A percentile compares a stretch with the other conserved stretches of the same genome.
Conservation (phyloP, 2,329 filamentous ascomycete genomes). For the Aspergillus intermedius region DNA sequence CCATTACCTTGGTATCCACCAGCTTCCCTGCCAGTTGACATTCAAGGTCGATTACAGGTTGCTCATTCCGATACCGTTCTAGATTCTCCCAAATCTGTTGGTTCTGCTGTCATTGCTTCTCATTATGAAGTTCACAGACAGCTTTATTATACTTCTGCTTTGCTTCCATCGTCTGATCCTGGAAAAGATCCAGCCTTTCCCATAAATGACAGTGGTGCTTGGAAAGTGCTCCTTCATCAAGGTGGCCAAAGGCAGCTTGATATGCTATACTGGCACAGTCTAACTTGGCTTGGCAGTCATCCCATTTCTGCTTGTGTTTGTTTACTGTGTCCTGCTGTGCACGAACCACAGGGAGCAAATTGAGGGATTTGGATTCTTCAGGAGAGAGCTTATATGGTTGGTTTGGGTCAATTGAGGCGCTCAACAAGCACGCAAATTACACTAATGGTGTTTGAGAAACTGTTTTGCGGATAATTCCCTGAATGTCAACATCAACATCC, state of each 20-base stretch:
- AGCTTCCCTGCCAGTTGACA: slow-evolving; percentile 11
- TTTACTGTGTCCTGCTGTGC: slow-evolving; percentile 7
- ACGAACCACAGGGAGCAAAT: slow-evolving; percentile 7
- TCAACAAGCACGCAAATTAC: slow-evolving; percentile 9
- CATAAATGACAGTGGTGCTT: slow-evolving; percentile 2
- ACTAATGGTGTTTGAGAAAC: slow-evolving; percentile 8
- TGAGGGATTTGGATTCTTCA: slow-evolving; percentile 11
- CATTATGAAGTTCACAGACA: slow-evolving; percentile 11
- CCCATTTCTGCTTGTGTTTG: slow-evolving; percentile 9
- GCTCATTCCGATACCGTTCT: slow-evolving; percentile 11
- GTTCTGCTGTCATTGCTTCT: slow-evolving; percentile 8
- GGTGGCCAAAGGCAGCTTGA: slow-evolving; percentile 1
- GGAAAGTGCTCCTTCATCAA: neutral
- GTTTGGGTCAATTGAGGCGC: slow-evolving; percentile 8
- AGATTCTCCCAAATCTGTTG: slow-evolving; percentile 9
- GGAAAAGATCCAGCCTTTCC: slow-evolving; percentile 9
- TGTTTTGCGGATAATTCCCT: slow-evolving; percentile 9
- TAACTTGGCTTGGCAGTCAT: slow-evolving; percentile 8
- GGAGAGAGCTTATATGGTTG: slow-evolving; percentile 7
- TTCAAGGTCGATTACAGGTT: slow-evolving; percentile 16
- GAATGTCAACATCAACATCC: slow-evolving; percentile 9
- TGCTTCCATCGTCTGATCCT: slow-evolving; percentile 7
- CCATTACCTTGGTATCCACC: slow-evolving; percentile 7
- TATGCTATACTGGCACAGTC: slow-evolving; percentile 4
- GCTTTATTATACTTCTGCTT: slow-evolving; percentile 10